These are phyloP conservation scores for Vachellia pachyceras DNA, from an alignment of 306 rosid genomes.

Conservation along the genomic window DNA sequence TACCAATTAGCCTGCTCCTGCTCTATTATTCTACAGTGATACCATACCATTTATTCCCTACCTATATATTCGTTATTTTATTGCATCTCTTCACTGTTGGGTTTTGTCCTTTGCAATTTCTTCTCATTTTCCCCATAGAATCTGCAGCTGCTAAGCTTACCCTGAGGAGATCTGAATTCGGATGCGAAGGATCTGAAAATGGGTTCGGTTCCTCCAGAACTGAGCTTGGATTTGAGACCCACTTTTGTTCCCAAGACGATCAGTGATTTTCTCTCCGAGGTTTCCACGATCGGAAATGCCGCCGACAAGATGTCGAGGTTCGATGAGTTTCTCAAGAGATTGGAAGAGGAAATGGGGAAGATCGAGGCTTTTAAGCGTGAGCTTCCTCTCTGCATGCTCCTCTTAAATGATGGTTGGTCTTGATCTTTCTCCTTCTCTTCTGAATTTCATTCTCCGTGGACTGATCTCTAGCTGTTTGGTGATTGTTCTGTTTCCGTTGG, in stretches of 20 bases:
- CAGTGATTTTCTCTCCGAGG: slow-evolving; percentile 56
- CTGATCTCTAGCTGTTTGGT: not conserved
- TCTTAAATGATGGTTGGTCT: slow-evolving; percentile 72
- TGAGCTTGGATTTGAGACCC: slow-evolving; percentile 67
- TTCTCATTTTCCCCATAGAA: slow-evolving; percentile 5
- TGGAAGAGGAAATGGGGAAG: slow-evolving; percentile 74
- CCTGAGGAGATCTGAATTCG: slow-evolving; percentile 7
- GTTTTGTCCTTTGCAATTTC: not conserved
- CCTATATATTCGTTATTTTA: slow-evolving; percentile 15
- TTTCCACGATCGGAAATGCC: slow-evolving; percentile 38
- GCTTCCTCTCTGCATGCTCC: slow-evolving; percentile 79
- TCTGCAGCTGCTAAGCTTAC: not conserved
- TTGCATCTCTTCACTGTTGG: too few species aligned
- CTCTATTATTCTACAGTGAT: not conserved
- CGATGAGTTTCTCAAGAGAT: slow-evolving; percentile 46
- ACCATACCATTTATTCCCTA: not conserved
- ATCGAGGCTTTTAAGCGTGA: slow-evolving; percentile 83
- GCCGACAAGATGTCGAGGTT: slow-evolving; percentile 43
- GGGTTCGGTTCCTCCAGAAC: slow-evolving; percentile 66
- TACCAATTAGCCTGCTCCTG: not conserved
- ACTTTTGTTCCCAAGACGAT: slow-evolving; percentile 61
- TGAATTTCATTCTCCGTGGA: not conserved
- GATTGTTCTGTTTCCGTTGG: not conserved
- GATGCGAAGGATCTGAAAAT: slow-evolving; percentile 28
- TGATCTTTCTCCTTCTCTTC: slow-evolving; percentile 39